Conservation (phyloP, 345 rosid genomes). For the Eutrema heterophyllum region DNA sequence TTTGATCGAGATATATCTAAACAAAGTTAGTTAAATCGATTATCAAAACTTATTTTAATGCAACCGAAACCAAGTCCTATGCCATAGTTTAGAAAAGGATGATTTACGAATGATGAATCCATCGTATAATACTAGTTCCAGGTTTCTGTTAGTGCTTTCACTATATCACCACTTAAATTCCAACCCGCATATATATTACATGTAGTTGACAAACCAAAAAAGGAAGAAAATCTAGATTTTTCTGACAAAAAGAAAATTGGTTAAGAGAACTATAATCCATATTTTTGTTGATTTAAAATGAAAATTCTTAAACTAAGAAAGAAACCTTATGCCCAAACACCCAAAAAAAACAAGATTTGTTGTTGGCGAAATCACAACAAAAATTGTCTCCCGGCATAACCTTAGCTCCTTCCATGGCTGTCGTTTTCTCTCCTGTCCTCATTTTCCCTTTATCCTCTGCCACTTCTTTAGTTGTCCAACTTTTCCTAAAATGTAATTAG, state of each 20-base stretch:
- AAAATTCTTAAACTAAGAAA: background rate
- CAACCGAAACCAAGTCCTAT: background rate
- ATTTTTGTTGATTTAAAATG: background rate
- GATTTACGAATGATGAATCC: background rate
- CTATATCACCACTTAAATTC: too few relatives aligned
- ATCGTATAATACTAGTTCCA: background rate
- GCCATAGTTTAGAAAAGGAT: background rate
- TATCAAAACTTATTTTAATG: background rate
- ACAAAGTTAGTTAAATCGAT: background rate
- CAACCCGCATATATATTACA: too few relatives aligned
- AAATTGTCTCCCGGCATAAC: background rate
- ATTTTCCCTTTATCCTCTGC: background rate
- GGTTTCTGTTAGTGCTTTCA: too few relatives aligned
- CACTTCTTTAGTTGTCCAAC: background rate
- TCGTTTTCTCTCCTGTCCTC: background rate
- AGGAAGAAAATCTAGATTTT: background rate
- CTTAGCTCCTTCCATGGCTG: slow-evolving; percentile 2
- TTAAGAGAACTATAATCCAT: background rate
- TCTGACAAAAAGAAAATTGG: background rate
- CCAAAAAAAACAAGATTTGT: background rate
- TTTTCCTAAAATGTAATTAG: background rate
- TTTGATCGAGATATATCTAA: slow-evolving; percentile 2
- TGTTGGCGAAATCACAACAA: slow-evolving; percentile 15
- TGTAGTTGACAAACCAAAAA: too few relatives aligned
- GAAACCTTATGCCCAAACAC: background rate